Percentiles rank a stretch among this genome's conserved stretches.
These are phyloP conservation scores for Epithemia pelagica DNA, from an alignment of 108 stramenopile genomes.

Conservation along the genomic window DNA sequence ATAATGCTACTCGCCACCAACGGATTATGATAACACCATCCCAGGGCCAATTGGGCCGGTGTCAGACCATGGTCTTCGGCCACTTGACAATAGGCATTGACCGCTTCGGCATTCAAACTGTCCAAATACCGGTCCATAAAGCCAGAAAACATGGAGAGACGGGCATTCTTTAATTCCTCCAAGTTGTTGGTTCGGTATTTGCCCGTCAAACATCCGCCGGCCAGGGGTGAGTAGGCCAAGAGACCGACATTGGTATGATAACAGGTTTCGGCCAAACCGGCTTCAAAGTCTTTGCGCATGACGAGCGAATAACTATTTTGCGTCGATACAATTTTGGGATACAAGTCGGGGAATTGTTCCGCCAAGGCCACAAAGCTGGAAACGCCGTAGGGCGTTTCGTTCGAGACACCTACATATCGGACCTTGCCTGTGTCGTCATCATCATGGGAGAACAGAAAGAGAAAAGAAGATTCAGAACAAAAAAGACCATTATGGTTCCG, in stretches of 20 bases:
- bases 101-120: slow-evolving; percentile 56
- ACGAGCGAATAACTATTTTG: slow-evolving; percentile 87
- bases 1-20: slow-evolving; percentile 86
- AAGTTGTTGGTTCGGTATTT: slow-evolving; percentile 57
- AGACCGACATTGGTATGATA: slow-evolving; percentile 81
- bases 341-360: slow-evolving; percentile 47
- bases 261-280: slow-evolving; percentile 82
- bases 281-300: slow-evolving; percentile 81
- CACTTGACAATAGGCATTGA: slow-evolving; percentile 57
- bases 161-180: slow-evolving; percentile 18
- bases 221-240: slow-evolving; percentile 85
- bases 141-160: slow-evolving; percentile 74
- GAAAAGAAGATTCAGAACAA: too few relatives aligned
- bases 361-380: slow-evolving; percentile 67
- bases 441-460: too few relatives aligned
- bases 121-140: slow-evolving; percentile 82
- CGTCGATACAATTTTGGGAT: slow-evolving; percentile 75
- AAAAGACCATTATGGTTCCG: too few relatives aligned
- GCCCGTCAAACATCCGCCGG: slow-evolving; percentile 81
- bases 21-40: slow-evolving; percentile 81
- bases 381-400: slow-evolving; percentile 93
- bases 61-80: slow-evolving; percentile 56
- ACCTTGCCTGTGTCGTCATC: slow-evolving; percentile 85
- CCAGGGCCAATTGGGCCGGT: slow-evolving; percentile 72
- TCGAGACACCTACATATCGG: slow-evolving; percentile 78